phyloP scores from a whole-genome alignment of 2,329 filamentous ascomycete genomes.

The Colletotrichum simmondsii region DNA sequence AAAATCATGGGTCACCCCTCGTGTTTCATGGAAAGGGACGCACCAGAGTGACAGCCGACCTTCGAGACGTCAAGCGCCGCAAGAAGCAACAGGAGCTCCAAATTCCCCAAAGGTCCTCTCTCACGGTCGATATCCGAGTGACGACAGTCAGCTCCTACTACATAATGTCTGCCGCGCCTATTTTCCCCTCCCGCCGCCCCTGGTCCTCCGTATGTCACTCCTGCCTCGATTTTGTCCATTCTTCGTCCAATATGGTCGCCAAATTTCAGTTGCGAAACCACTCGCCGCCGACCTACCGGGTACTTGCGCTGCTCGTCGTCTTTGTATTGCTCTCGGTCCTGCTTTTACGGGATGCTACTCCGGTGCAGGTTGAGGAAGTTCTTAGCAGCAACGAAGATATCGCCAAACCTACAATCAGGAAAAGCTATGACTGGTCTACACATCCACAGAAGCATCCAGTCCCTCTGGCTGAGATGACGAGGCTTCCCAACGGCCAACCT shows the following conservation, averaged over 20 bases:
- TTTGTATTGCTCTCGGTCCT: constrained; percentile 22
- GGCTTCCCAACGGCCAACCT: constrained; percentile 27
- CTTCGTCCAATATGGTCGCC: constrained; percentile 25
- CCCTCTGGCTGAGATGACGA: constrained; percentile 33
- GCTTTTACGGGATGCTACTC: constrained; percentile 5
- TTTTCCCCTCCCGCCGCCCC: not conserved
- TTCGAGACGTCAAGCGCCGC: constrained; percentile 32
- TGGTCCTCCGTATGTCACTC: not conserved
- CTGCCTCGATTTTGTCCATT: not conserved
- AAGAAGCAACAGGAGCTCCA: constrained; percentile 13
- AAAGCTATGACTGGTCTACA: constrained; percentile 37
- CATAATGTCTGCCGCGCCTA: constrained; percentile 16
- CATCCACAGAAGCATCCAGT: constrained; percentile 35
- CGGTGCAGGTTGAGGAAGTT: not conserved
- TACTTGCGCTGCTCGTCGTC: constrained; percentile 27
- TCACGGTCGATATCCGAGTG: constrained; percentile 16
- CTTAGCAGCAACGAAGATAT: not conserved
- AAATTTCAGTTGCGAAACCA: constrained; percentile 29
- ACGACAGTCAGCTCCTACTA: constrained; percentile 16
- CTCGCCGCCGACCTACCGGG: constrained; percentile 29
- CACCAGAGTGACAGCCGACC: constrained; percentile 12
- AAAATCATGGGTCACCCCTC: constrained; percentile 30
- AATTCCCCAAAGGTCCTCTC: constrained; percentile 6
- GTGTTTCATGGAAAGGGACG: constrained; percentile 22
- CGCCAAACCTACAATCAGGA: constrained; percentile 14